Evolutionary conservation across 345 rosid genomes (phyloP), one percentile per base, ranked within the genome.

Genomic region (Tarenaya hassleriana): DNA sequence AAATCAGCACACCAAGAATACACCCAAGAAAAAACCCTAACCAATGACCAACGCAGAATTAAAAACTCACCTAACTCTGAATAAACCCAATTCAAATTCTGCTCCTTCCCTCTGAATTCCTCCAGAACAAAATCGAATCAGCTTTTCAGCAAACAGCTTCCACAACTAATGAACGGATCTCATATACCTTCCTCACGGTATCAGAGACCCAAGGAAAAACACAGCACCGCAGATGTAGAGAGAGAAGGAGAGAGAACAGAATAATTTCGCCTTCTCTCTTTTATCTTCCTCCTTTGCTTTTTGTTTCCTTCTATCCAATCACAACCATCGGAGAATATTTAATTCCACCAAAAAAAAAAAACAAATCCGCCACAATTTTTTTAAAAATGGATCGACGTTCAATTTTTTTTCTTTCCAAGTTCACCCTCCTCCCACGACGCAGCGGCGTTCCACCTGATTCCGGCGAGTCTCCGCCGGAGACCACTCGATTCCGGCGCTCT

Each of bases 111-210:
- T 48, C 7, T 24, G n/a, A 29, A 38, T 38, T 38, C 35, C 33
- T 39, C 42, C 7, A 0, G 13, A 41, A 20, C 49, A 59, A 53
- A 45, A 50, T 20, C 24, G 44, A 40, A 56, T 12, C 53, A 8
- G 54, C 27, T 34, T 51, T 55, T 50, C 49, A 43, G 63, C 48
- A 49, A 63, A 24, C 40, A 52, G 53, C 50, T 67, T 62, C 50
- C 20, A 56, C 38, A 64, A 44, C 51, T 41, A 50, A 47, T 40
- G 29, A 64, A 71, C 43, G 67, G 75, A 82, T 78, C 84, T 76
- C 63, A 63, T 19, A 73, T 72, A 56, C 57, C 63, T 47, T 48
- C 45, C 46, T 59, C 61, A 56, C 57, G 60, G 73, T 76, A 67
- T 78, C 73, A 69, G 79, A 64, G 70, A 64, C 56, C 14, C 57